These are phyloP conservation scores for Hypoxylon sp. DNA, from an alignment of 2,329 filamentous ascomycete genomes.

Conservation along the genomic window DNA sequence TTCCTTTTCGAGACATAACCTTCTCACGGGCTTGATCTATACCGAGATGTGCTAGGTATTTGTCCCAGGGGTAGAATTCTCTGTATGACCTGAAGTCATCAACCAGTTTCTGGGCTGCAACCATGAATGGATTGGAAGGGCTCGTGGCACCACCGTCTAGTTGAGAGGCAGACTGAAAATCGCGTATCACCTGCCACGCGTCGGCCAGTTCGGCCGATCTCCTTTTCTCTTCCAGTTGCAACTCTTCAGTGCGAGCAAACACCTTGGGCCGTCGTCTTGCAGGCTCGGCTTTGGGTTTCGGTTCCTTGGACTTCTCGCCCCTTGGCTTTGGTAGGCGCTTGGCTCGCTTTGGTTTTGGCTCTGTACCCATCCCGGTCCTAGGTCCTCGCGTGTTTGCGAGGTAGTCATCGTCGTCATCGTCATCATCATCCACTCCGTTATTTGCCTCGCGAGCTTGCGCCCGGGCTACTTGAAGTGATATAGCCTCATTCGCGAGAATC, in stretches of 20 bases:
- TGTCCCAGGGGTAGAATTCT: conserved; percentile 75
- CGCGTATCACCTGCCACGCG: conserved; percentile 56
- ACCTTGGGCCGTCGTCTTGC: conserved; percentile 46
- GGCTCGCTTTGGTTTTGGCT: conserved; percentile 27
- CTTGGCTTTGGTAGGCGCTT: conserved; percentile 10
- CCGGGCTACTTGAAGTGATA: conserved; percentile 69
- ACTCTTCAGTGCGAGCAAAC: conserved; percentile 49
- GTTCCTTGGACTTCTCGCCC: conserved; percentile 48
- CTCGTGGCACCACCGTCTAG: conserved; percentile 51
- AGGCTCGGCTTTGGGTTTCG: conserved; percentile 41
- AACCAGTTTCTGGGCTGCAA: conserved; percentile 68
- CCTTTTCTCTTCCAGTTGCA: conserved; percentile 48
- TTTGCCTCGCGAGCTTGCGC: conserved; percentile 50
- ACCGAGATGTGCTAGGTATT: conserved; percentile 70
- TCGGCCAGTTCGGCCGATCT: conserved; percentile 50
- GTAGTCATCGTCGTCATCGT: conserved; percentile 44
- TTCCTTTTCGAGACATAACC: conserved; percentile 45
- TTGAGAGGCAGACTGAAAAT: conserved; percentile 27
- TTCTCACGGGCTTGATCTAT: conserved; percentile 53
- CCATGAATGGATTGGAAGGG: conserved; percentile 67
- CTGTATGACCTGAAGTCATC: conserved; percentile 73
- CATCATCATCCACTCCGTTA: conserved; percentile 47
- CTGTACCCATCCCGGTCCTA: conserved; percentile 31
- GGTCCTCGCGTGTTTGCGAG: conserved; percentile 37
- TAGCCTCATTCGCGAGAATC: conserved; percentile 79